Percentiles rank a stretch among this genome's conserved stretches.
Evolutionary conservation across 202 grass and related monocot species (phyloP).

Genomic region (Saccharum hybrid): DNA sequence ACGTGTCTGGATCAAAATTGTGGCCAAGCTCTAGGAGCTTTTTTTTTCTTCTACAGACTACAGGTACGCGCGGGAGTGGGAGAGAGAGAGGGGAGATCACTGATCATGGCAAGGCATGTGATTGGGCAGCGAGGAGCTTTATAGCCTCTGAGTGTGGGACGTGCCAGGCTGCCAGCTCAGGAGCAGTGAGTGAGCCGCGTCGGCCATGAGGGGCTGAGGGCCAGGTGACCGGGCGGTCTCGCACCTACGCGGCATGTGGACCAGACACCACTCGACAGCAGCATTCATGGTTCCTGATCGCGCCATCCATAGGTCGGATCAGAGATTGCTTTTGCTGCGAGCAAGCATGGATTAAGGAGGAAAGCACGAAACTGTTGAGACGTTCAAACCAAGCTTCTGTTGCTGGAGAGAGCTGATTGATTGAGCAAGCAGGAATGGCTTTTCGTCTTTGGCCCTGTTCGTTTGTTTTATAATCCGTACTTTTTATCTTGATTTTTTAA

Average conservation of each 20-base stretch:
- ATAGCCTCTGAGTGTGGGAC: conserved; percentile 25
- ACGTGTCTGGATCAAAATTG: not conserved
- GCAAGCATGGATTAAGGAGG: conserved; percentile 17
- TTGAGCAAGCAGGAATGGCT: not conserved
- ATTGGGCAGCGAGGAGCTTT: conserved; percentile 11
- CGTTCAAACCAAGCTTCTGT: not conserved
- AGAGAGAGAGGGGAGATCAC: not conserved
- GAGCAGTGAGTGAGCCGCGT: conserved; percentile 12
- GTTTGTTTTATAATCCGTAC: too few species aligned
- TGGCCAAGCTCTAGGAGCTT: not conserved
- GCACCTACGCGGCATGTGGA: conserved; percentile 43
- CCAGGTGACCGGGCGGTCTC: conserved; percentile 35
- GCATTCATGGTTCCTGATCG: conserved; percentile 20
- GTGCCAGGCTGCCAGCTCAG: conserved; percentile 26
- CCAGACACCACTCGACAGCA: not conserved
- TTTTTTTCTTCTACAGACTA: not conserved
- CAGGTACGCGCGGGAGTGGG: not conserved
- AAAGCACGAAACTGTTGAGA: not conserved
- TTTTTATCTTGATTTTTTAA: too few species aligned
- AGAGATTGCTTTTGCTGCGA: conserved; percentile 31
- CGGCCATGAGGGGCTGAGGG: conserved; percentile 8
- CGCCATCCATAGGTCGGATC: not conserved
- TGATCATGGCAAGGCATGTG: conserved; percentile 1
- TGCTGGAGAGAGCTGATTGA: not conserved
- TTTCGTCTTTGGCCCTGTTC: not conserved